These are phyloP conservation scores for Baudoinia panamericana DNA, from an alignment of 495 filamentous ascomycete species.

Conservation along the genomic window DNA sequence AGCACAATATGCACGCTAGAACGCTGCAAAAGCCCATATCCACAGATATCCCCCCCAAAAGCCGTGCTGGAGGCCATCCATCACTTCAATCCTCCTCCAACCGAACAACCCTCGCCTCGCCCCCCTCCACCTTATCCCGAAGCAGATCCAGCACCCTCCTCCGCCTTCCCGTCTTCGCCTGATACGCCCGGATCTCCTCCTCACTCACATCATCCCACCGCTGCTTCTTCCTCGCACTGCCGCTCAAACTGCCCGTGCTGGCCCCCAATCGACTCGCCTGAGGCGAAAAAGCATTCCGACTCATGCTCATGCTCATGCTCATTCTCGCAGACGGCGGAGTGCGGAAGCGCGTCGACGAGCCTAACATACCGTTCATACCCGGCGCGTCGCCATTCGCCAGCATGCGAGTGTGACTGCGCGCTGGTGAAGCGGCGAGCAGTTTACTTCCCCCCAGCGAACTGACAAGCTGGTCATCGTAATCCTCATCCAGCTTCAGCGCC, in stretches of 20 bases:
- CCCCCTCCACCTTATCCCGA: slow-evolving; percentile 28
- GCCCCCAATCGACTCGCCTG: slow-evolving; percentile 28
- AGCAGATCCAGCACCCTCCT: slow-evolving; percentile 39
- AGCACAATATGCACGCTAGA: neutral
- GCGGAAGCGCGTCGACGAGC: slow-evolving; percentile 23
- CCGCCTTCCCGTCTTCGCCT: slow-evolving; percentile 41
- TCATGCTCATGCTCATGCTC: slow-evolving; percentile 24
- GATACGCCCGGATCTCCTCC: slow-evolving; percentile 47
- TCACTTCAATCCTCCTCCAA: slow-evolving; percentile 2
- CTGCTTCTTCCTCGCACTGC: slow-evolving; percentile 30
- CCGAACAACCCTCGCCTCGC: slow-evolving; percentile 22
- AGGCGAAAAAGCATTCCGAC: no score
- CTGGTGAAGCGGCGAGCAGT: slow-evolving; percentile 1
- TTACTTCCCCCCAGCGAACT: slow-evolving; percentile 8
- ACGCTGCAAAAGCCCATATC: neutral
- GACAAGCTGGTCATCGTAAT: slow-evolving; percentile 20
- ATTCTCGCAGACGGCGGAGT: slow-evolving; percentile 7
- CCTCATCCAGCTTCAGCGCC: slow-evolving; percentile 5
- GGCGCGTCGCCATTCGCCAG: slow-evolving; percentile 8
- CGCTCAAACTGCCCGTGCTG: slow-evolving; percentile 35
- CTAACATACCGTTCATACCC: slow-evolving; percentile 25
- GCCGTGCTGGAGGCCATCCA: no score
- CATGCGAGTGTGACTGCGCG: slow-evolving; percentile 19
- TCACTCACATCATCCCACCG: slow-evolving; percentile 13
- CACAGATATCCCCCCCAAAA: neutral